These are phyloP conservation scores for Lunularia cruciata DNA, from an alignment of 225 moss, liverwort and hornwort species.

Conservation along the genomic window DNA sequence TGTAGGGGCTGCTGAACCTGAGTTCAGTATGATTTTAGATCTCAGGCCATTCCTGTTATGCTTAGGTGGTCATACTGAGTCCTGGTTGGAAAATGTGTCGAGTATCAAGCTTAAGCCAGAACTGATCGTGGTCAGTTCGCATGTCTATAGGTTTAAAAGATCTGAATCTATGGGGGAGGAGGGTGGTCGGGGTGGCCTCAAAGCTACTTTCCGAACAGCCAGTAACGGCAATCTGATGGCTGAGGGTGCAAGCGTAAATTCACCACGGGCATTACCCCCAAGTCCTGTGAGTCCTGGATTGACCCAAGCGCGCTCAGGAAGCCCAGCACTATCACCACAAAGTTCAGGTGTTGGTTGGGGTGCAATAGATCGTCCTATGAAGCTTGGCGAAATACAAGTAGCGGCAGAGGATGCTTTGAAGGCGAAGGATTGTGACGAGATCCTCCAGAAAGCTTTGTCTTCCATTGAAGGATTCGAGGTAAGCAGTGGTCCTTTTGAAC, in stretches of 20 bases:
- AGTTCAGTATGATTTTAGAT: no score
- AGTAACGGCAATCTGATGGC: constrained; percentile 67
- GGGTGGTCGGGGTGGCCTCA: constrained; percentile 15
- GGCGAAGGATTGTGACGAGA: constrained; percentile 63
- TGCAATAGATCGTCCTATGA: constrained; percentile 82
- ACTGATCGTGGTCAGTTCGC: neutral
- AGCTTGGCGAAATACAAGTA: constrained; percentile 85
- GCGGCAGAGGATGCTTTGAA: constrained; percentile 95
- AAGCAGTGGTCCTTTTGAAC: no score
- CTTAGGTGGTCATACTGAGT: no score
- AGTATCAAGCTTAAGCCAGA: neutral
- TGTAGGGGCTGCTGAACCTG: no score
- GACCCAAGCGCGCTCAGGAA: constrained; percentile 36
- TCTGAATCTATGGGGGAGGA: constrained; percentile 43
- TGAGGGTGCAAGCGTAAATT: constrained; percentile 45
- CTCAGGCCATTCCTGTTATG: no score
- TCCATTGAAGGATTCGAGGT: constrained; percentile 89
- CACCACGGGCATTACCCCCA: constrained; percentile 39
- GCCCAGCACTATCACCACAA: constrained; percentile 29
- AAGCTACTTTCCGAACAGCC: constrained; percentile 19
- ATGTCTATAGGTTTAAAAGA: constrained; percentile 35
- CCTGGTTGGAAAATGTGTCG: no score
- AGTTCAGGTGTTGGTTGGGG: constrained; percentile 38
- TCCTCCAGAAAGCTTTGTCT: constrained; percentile 72
- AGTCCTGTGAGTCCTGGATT: constrained; percentile 32